These are phyloP conservation scores for Fusarium sp. DNA, from an alignment of 2,329 filamentous ascomycete species.

Conservation along the genomic window DNA sequence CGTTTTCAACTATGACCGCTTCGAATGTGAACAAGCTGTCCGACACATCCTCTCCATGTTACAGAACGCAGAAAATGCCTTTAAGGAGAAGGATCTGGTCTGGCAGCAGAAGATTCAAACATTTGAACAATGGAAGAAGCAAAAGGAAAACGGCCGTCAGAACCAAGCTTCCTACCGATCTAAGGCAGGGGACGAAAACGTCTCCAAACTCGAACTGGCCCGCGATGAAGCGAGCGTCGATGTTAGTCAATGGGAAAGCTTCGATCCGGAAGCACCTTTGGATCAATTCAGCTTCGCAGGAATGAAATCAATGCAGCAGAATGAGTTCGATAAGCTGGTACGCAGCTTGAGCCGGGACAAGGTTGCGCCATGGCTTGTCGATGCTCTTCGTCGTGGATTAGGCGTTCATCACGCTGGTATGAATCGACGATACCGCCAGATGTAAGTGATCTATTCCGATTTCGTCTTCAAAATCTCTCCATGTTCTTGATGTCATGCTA, in stretches of 20 bases:
- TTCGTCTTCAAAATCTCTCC: neutral
- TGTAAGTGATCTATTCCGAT: slow-evolving; percentile 55
- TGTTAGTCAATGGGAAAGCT: slow-evolving; percentile 71
- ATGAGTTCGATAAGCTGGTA: slow-evolving; percentile 70
- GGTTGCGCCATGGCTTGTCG: slow-evolving; percentile 66
- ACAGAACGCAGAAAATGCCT: slow-evolving; percentile 54
- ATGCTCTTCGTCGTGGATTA: slow-evolving; percentile 76
- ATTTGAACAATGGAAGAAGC: slow-evolving; percentile 71
- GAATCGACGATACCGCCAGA: slow-evolving; percentile 82
- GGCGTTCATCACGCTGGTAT: slow-evolving; percentile 85
- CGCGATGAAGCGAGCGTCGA: slow-evolving; percentile 71
- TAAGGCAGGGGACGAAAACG: slow-evolving; percentile 55
- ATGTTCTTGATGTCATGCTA: neutral
- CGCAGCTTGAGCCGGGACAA: slow-evolving; percentile 62
- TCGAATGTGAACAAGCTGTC: slow-evolving; percentile 73
- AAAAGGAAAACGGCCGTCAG: slow-evolving; percentile 53
- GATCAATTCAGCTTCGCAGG: slow-evolving; percentile 78
- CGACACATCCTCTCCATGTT: slow-evolving; percentile 67
- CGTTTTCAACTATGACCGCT: slow-evolving; percentile 82
- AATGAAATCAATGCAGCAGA: slow-evolving; percentile 67
- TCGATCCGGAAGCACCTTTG: slow-evolving; percentile 76
- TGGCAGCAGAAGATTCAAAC: slow-evolving; percentile 74
- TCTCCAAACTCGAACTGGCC: slow-evolving; percentile 69
- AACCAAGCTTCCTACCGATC: slow-evolving; percentile 56
- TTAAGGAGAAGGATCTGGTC: slow-evolving; percentile 68